Conservation (phyloP, 805 yeast genomes). For the Barnettozyma sucrosica region DNA sequence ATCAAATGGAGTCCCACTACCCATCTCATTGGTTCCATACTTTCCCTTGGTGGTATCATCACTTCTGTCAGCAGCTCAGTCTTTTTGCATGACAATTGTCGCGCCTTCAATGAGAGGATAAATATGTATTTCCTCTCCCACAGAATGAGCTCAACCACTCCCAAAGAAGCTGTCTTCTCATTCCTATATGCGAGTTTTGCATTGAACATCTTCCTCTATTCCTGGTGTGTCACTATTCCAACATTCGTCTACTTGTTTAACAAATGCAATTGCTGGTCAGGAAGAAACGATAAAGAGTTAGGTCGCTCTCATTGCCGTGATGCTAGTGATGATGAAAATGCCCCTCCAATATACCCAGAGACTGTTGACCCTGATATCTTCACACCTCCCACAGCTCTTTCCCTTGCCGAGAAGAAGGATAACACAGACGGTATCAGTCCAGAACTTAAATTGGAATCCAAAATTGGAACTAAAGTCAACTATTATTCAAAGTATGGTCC, state of each 20-base stretch:
- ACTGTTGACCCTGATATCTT: not conserved
- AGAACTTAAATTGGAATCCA: no score
- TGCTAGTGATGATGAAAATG: not conserved
- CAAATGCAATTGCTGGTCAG: not conserved
- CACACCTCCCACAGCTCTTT: no score
- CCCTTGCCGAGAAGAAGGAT: not conserved
- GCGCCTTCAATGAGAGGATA: not conserved
- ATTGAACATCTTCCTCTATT: not conserved
- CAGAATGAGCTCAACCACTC: conserved; percentile 1
- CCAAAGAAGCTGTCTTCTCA: not conserved
- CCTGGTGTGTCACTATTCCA: not conserved
- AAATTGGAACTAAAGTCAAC: not conserved
- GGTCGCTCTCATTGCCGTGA: not conserved
- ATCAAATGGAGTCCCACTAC: not conserved
- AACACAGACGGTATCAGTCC: not conserved
- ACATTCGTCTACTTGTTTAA: not conserved
- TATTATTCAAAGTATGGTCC: not conserved
- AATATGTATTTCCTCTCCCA: not conserved
- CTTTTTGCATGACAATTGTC: not conserved
- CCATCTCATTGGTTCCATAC: not conserved
- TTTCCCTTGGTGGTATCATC: not conserved
- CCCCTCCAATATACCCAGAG: not conserved
- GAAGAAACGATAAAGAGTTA: not conserved
- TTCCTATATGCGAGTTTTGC: not conserved
- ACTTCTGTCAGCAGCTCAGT: not conserved